Conservation (phyloP, 305 asterid species). For the Lippia alba region DNA sequence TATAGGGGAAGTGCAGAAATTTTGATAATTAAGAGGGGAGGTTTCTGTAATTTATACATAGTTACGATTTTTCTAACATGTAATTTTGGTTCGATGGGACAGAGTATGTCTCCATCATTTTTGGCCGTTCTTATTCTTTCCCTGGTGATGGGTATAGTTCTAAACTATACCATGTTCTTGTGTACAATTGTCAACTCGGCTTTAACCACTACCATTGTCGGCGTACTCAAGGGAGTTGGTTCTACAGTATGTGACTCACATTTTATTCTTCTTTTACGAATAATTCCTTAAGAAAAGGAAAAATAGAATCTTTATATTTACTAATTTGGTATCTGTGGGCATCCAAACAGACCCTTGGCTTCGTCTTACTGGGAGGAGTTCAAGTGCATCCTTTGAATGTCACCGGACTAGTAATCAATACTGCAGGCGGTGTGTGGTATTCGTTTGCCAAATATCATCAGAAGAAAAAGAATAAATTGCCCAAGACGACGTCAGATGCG, state of each 20-base stretch:
- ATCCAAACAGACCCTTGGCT: constrained; percentile 71
- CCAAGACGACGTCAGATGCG: constrained; percentile 57
- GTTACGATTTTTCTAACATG: background rate
- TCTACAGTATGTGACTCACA: constrained; percentile 68
- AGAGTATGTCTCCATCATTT: constrained; percentile 73
- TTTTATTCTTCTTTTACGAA: background rate
- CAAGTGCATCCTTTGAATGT: constrained; percentile 83
- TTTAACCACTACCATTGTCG: constrained; percentile 93
- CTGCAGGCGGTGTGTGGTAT: constrained; percentile 93
- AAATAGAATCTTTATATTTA: background rate
- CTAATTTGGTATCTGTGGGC: constrained; percentile 23
- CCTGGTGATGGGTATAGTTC: constrained; percentile 87
- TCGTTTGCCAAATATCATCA: constrained; percentile 80
- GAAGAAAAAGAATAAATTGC: constrained; percentile 62
- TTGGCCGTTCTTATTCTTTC: constrained; percentile 71
- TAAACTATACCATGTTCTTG: constrained; percentile 95
- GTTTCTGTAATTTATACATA: too few species aligned
- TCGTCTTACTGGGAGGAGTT: constrained; percentile 86
- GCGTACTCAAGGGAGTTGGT: constrained; percentile 96
- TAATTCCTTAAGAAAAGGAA: background rate
- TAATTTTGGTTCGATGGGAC: constrained; percentile 38
- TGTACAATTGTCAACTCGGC: constrained; percentile 97
- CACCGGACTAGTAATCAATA: constrained; percentile 83
- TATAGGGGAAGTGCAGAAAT: too few species aligned
- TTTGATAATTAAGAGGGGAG: too few species aligned